A percentile compares a stretch with the other conserved stretches of the same genome.
Evolutionary conservation across 345 rosid species (phyloP).

Genomic region (Corymbia maculata): DNA sequence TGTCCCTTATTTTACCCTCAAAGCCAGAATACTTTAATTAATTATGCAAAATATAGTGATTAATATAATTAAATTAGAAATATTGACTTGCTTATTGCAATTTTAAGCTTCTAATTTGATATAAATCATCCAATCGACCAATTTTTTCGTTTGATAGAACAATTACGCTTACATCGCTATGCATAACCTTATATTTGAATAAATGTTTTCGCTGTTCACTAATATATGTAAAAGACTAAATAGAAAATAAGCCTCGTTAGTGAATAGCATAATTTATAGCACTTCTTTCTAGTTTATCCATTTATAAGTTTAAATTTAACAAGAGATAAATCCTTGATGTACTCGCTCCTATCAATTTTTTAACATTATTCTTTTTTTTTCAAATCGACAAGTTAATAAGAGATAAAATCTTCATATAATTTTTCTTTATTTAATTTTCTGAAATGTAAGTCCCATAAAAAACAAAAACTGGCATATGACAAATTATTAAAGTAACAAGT

Average conservation of each 20-base stretch:
- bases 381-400: not conserved
- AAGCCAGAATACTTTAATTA: not conserved
- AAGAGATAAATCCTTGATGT: not conserved
- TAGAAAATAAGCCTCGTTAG: not conserved
- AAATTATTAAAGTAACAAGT: not conserved
- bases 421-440: not conserved
- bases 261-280: not conserved
- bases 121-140: not conserved
- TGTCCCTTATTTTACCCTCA: not conserved
- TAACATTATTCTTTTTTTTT: not conserved
- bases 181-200: not conserved
- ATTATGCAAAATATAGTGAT: not conserved
- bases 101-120: not conserved
- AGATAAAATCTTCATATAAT: not conserved
- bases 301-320: not conserved
- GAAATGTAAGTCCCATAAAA: not conserved
- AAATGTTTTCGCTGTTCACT: fast-evolving
- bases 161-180: not conserved
- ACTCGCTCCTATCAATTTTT: not conserved
- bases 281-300: not conserved
- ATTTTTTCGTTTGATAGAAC: not conserved
- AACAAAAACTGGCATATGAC: not conserved
- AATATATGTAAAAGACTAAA: not conserved
- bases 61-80: not conserved
- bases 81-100: not conserved